Evolutionary conservation across 257 asterid genomes (phyloP), one percentile per base, ranked within the genome.

Genomic region (Paraleonurus japonicus): DNA sequence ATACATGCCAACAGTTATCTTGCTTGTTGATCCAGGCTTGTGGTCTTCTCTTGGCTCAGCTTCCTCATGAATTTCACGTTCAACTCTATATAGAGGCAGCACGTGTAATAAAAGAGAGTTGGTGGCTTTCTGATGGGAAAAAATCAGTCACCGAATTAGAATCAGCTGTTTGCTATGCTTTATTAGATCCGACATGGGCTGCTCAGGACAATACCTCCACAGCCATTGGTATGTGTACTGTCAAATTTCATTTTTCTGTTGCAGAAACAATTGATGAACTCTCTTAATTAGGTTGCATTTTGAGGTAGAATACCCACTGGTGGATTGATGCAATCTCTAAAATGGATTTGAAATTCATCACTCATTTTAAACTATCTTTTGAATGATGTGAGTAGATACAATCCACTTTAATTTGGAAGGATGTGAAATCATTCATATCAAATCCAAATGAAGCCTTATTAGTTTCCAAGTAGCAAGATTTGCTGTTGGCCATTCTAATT

Each of bases 161-260:
- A 71, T 95, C 99, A 4, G 96, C 98, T 10, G 90, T 95, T 75
- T 84, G 90, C 86, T 95, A 92, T 80, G 96, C 98, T 75, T 82
- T 95, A 79, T 76, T 92, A 53, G 99, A 95, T 77, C 99, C 99
- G 58, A 86, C 98, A 37, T 92, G 96, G 96, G 99, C 98, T 77
- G 95, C 98, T 35, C 96, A 91, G 85, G 99, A 95, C 80, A 92
- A 92, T 76, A 95, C 99, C 78, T 95, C 99, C 61, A 95, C 99
- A 65, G 92, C 98, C 71, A 83, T 95, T 60, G 99, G 99, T 94
- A 91, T 37, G 83, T 13, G 58, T 63, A 65, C 71, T 67, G 19
- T 62, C 51, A 19, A n/a, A 48, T 68, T 66, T 63, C 45, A 33
- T 43, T 43, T 7, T 3, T 63, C 15, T 33, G 24, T 7, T 35